These are phyloP conservation scores for Yamadazyma nakazawae DNA, from an alignment of 805 yeast genomes.

Conservation along the genomic window DNA sequence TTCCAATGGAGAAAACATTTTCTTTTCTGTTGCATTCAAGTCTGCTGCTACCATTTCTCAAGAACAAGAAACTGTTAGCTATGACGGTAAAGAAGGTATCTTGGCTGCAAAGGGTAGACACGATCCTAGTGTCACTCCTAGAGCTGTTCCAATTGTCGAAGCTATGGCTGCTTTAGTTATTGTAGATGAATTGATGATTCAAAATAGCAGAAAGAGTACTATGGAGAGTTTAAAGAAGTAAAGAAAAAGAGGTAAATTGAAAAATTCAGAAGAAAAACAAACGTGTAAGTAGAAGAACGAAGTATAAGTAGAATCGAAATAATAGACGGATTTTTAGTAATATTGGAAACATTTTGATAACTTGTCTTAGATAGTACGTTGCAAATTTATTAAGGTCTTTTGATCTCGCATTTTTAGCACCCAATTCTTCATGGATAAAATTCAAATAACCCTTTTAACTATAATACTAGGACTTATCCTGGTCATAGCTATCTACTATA, in stretches of 20 bases:
- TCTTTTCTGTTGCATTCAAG: constrained; percentile 93
- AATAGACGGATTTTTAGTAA: no score
- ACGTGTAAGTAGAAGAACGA: neutral
- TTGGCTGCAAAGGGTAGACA: constrained; percentile 97
- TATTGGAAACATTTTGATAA: no score
- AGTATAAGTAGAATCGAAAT: no score
- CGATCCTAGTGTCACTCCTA: constrained; percentile 97
- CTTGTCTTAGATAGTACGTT: no score
- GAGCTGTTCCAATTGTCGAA: constrained; percentile 98
- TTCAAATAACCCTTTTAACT: constrained; percentile 24
- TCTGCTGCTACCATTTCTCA: constrained; percentile 97
- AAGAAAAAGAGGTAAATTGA: no score
- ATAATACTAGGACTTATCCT: constrained; percentile 26
- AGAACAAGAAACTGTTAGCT: constrained; percentile 84
- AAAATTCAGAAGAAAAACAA: no score
- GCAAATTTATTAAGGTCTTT: neutral
- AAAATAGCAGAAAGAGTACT: constrained; percentile 67
- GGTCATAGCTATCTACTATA: constrained; percentile 21
- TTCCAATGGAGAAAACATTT: constrained; percentile 91
- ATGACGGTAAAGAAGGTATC: constrained; percentile 83
- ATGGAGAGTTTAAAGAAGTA: constrained; percentile 7
- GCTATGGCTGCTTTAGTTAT: constrained; percentile 96
- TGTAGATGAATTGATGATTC: constrained; percentile 82
- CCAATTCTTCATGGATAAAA: constrained; percentile 22
- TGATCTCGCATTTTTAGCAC: neutral